A percentile compares a stretch with the other conserved stretches of the same genome.
Conservation (phyloP, 148 eudicot genomes). For the Rhododendron vialii region DNA sequence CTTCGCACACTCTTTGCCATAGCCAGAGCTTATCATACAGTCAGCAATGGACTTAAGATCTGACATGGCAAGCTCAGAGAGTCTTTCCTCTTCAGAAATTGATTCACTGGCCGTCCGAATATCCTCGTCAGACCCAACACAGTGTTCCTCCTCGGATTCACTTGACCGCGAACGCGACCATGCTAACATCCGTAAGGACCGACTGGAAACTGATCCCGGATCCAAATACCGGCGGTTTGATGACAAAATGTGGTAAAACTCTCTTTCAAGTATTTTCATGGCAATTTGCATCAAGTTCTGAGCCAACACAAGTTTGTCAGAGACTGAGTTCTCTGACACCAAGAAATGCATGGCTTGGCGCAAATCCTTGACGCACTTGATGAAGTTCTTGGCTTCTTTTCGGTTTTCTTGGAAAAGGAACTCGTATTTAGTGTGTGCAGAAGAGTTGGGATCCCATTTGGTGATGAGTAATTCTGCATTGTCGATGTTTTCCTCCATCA, state of each 20-base stretch:
- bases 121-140: not conserved
- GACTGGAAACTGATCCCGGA: conserved; percentile 25
- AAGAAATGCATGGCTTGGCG: conserved; percentile 27
- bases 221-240: conserved; percentile 16
- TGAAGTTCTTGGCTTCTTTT: conserved; percentile 26
- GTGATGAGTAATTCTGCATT: conserved; percentile 14
- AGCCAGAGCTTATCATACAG: conserved; percentile 29
- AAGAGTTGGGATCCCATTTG: conserved; percentile 16
- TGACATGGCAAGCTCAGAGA: conserved; percentile 11
- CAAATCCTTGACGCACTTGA: conserved; percentile 15
- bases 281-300: conserved; percentile 28
- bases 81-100: conserved; percentile 10
- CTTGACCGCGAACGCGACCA: not conserved
- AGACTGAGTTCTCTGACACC: not conserved
- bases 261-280: conserved; percentile 29
- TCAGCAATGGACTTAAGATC: conserved; percentile 27
- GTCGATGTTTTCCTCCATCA: conserved; percentile 23
- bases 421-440: not conserved
- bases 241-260: conserved; percentile 23
- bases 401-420: conserved; percentile 16
- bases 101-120: conserved; percentile 2
- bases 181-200: not conserved
- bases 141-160: conserved; percentile 1
- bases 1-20: conserved; percentile 24
- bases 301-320: conserved; percentile 15